Base-by-base conservation (phyloP, 2,329 filamentous ascomycete species). In the Apiospora marii region DNA sequence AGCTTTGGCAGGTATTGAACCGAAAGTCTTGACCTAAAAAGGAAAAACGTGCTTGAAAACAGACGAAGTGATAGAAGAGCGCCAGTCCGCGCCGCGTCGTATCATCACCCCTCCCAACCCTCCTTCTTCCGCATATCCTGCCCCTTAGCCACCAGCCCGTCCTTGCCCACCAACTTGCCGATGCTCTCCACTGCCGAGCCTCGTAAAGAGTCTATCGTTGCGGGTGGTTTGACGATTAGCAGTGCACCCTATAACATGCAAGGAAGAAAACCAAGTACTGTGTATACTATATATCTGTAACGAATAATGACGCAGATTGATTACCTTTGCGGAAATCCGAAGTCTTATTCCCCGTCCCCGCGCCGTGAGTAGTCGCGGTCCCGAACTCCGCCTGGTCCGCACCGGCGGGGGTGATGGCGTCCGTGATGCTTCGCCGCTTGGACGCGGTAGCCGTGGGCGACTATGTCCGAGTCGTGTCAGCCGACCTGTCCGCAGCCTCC, bases 261-360 rank as follows among this genome's bases (percentile, higher is more conserved):
- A n/a, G n/a, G n/a, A n/a, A n/a, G n/a, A n/a, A n/a, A n/a, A n/a
- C n/a, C n/a, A n/a, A n/a, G n/a, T n/a, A n/a, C n/a, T n/a, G n/a
- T n/a, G n/a, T n/a, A n/a, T n/a, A n/a, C n/a, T n/a, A n/a, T n/a
- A n/a, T n/a, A n/a, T n/a, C n/a, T 19, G 8, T 41, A 41, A 8
- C 8, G 22, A 48, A 6, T 48, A 19, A 48, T 48, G 7, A 37
- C 3, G 37, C 16, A 46, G 14, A 46, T 48, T 22, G 22, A 16
- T 3, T 48, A 69, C 67, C 67, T 41, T 69, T 69, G 7, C 67
- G 44, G 43, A 69, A 69, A 4, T 69, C 67, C 27, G 27, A 30
- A 27, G 67, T 69, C 67, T 69, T 69, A 44, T 69, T 69, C 0
- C 67, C 67, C 6, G 30, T 46, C 44, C 67, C 67, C 16, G 67